Conservation (phyloP, 768 basidiomycete genomes). For the Leccinum uliginosum region DNA sequence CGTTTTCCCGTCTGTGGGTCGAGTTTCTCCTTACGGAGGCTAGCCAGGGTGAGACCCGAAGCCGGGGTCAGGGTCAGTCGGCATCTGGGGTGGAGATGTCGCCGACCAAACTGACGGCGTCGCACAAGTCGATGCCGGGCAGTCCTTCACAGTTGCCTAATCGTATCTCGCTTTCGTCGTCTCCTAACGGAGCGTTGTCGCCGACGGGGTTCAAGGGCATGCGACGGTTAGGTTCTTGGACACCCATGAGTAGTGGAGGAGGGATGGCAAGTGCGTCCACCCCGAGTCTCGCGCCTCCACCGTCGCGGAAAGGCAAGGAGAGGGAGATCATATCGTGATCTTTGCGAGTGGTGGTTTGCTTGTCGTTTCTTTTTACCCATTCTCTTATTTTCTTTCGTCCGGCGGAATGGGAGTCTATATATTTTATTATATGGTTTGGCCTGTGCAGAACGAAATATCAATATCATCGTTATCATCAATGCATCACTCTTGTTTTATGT, state of each 20-base stretch:
- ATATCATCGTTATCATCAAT: conserved; percentile 5
- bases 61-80: conserved; percentile 9
- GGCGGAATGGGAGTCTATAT: conserved; percentile 2
- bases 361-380: neutral
- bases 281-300: conserved; percentile 32
- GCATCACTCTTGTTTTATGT: conserved; percentile 10
- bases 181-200: conserved; percentile 9
- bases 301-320: conserved; percentile 46
- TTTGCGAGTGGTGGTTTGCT: neutral
- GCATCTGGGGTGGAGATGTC: conserved; percentile 16
- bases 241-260: conserved; percentile 20
- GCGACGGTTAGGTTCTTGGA: conserved; percentile 38
- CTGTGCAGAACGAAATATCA: neutral
- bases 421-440: neutral
- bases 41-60: conserved; percentile 30
- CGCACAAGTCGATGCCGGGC: conserved; percentile 37
- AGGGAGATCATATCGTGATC: conserved; percentile 28
- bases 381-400: neutral
- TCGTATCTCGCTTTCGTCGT: conserved; percentile 6
- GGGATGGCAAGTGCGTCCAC: conserved; percentile 38
- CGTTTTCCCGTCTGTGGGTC: conserved; percentile 96
- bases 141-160: conserved; percentile 29
- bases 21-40: conserved; percentile 97
- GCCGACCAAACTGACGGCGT: conserved; percentile 16
- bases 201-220: conserved; percentile 28